Conservation (phyloP, 2,329 filamentous ascomycete genomes). For the Fusarium sp. region DNA sequence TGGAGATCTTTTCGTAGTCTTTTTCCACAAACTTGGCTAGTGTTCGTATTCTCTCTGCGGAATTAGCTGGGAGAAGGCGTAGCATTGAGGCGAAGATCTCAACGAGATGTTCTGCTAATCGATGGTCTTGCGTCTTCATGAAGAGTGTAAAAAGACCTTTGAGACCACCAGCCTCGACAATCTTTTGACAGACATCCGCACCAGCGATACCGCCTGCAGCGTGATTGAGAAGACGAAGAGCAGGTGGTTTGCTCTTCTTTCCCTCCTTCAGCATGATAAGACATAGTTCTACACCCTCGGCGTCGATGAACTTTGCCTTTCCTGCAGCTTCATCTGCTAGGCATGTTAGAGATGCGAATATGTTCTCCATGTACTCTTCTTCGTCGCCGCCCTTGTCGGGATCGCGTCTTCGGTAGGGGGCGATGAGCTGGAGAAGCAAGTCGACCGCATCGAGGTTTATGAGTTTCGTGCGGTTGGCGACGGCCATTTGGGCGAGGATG, state of each 20-base stretch:
- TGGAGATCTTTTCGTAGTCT: constrained; percentile 84
- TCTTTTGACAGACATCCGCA: constrained; percentile 72
- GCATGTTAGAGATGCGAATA: constrained; percentile 88
- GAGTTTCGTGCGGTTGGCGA: constrained; percentile 70
- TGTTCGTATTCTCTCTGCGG: constrained; percentile 79
- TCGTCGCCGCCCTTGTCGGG: constrained; percentile 87
- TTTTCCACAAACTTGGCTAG: constrained; percentile 97
- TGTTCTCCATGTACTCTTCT: constrained; percentile 93
- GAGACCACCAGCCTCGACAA: constrained; percentile 86
- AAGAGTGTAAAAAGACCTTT: constrained; percentile 88
- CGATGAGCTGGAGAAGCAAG: constrained; percentile 80
- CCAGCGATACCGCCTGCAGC: constrained; percentile 65
- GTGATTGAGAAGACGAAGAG: constrained; percentile 86
- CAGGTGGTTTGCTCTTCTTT: constrained; percentile 80
- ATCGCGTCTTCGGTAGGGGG: constrained; percentile 85
- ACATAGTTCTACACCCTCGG: constrained; percentile 90
- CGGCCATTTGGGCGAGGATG: constrained; percentile 82
- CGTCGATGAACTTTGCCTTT: constrained; percentile 84
- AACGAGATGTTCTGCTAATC: constrained; percentile 80
- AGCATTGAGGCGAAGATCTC: constrained; percentile 87
- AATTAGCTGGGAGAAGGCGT: constrained; percentile 79
- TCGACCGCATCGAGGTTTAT: constrained; percentile 78
- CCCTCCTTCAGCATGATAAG: constrained; percentile 92
- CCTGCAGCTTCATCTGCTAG: constrained; percentile 78
- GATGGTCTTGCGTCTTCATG: constrained; percentile 80